Conservation (phyloP, 2,329 filamentous ascomycete species). For the Berkeleyomyces rouxiae region DNA sequence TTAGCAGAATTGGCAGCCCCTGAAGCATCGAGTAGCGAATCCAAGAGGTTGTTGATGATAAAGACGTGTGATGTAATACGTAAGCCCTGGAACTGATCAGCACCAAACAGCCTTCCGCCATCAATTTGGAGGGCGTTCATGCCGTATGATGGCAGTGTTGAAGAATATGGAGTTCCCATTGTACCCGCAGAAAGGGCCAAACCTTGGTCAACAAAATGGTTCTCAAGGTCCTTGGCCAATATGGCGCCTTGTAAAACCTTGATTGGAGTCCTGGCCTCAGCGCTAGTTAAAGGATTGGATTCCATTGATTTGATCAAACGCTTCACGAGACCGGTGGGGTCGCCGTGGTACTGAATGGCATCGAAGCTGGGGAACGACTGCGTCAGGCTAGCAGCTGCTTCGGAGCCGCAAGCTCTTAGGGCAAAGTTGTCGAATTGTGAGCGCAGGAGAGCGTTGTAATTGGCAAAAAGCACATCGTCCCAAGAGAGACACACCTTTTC, state of each 20-base stretch:
- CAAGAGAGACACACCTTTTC: constrained; percentile 60
- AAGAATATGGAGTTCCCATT: constrained; percentile 22
- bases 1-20: neutral
- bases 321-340: constrained; percentile 33
- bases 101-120: constrained; percentile 32
- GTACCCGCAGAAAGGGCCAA: constrained; percentile 25
- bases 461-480: constrained; percentile 75
- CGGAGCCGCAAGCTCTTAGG: constrained; percentile 35
- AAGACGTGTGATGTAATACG: constrained; percentile 52
- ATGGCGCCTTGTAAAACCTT: constrained; percentile 65
- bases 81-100: constrained; percentile 45
- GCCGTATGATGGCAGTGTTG: constrained; percentile 15
- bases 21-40: constrained; percentile 27
- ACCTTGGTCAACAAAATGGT: constrained; percentile 44
- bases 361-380: constrained; percentile 49
- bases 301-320: constrained; percentile 46
- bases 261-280: constrained; percentile 46
- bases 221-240: constrained; percentile 44
- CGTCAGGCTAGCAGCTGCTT: constrained; percentile 34
- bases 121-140: constrained; percentile 23
- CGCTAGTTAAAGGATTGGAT: constrained; percentile 34
- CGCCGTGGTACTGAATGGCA: constrained; percentile 44
- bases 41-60: constrained; percentile 50
- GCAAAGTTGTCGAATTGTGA: constrained; percentile 64
- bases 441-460: constrained; percentile 73